Evolutionary conservation across 768 basidiomycete genomes (phyloP), one percentile per base, ranked within the genome.

Genomic region (Rubroboletus pulcherrimus): DNA sequence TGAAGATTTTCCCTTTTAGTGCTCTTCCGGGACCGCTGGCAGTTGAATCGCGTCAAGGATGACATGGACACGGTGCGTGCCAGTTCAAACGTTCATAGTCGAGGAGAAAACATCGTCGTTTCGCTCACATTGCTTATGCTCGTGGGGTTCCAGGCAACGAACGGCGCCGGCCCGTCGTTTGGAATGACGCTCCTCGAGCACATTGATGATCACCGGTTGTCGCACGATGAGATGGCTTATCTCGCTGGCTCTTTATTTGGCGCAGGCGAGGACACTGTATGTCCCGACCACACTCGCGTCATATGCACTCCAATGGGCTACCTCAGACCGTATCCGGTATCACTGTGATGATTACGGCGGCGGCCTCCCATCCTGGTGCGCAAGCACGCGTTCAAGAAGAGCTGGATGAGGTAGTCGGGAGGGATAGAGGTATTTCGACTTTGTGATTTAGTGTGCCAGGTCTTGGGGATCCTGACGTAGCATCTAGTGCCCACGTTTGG

Each of bases 241-340:
- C 75, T 85, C n/a, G 81, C 79, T 2, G 84, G 83, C 1, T 73
- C 74, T 38, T 76, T 85, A 70, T 85, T 84, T 57, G 82, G 81
- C 17, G 83, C 83, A 7, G 83, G 83, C 3, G 75, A 78, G 1
- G 82, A 83, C 56, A 84, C 83, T 7, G 73, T 68, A 49, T 42
- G 65, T 47, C n/a, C 26, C 46, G 12, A n/a, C 6, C 12, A 10
- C 15, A 15, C 1, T 30, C 7, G 19, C 7, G 11, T 2, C 24
- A 35, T 35, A 11, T 15, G 4, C n/a, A 7, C 17, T 5, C n/a
- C 7, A 37, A 39, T 45, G 14, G 8, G 12, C 29, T 37, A 15
- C 42, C 38, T 21, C 8, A 74, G 54, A 83, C 81, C 2, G 78
- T 81, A 1, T 73, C 78, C 5, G 82, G 75, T 0, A 81, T 83